Conservation (phyloP, 2,329 filamentous ascomycete genomes). For the Westerdykella ornata region DNA sequence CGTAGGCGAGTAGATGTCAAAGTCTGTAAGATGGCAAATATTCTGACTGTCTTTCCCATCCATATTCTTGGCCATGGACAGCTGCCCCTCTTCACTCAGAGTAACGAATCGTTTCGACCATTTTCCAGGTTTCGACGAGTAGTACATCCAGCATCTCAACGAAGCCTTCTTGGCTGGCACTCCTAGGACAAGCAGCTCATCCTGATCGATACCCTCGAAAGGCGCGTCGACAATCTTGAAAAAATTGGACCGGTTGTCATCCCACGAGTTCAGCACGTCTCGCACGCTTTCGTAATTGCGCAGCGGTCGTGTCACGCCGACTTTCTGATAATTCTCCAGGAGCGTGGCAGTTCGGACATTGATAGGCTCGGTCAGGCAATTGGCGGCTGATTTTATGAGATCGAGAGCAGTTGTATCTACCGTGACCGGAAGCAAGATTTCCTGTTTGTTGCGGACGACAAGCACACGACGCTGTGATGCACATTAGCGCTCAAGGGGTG, state of each 20-base stretch:
- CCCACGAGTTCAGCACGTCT: constrained; percentile 91
- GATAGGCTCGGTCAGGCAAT: constrained; percentile 57
- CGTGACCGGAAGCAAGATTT: constrained; percentile 64
- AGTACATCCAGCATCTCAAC: constrained; percentile 65
- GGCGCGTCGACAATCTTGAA: constrained; percentile 61
- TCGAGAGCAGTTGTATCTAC: constrained; percentile 69
- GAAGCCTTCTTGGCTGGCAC: constrained; percentile 62
- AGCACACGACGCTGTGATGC: constrained; percentile 53
- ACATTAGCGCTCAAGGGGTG: constrained; percentile 12
- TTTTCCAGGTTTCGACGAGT: constrained; percentile 74
- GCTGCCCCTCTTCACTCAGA: constrained; percentile 65
- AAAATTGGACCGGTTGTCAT: constrained; percentile 68
- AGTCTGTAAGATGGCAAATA: constrained; percentile 83
- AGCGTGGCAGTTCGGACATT: constrained; percentile 62
- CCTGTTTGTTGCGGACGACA: constrained; percentile 64
- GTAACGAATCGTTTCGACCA: constrained; percentile 84
- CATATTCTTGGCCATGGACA: constrained; percentile 64
- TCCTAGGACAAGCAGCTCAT: constrained; percentile 58
- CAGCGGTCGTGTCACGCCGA: constrained; percentile 74
- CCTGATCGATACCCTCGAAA: constrained; percentile 46
- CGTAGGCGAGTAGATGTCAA: constrained; percentile 79
- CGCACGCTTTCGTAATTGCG: constrained; percentile 80
- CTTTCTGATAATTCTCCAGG: constrained; percentile 65
- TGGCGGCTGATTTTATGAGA: constrained; percentile 61
- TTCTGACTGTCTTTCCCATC: constrained; percentile 59